Conservation (phyloP, 2,329 filamentous ascomycete species). For the Epichloe glyceriae region DNA sequence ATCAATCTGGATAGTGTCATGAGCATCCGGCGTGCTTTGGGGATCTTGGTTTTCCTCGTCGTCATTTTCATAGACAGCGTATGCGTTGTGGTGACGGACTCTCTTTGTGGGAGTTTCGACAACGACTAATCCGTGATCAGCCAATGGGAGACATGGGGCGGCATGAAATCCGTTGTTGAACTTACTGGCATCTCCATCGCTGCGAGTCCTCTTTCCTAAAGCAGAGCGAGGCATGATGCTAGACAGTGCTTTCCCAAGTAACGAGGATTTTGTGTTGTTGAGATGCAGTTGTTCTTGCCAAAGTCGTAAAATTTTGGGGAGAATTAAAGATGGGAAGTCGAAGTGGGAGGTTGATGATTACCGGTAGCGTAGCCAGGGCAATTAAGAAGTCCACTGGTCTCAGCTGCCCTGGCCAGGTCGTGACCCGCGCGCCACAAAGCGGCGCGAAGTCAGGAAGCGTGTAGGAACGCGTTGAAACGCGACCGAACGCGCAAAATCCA, state of each 20-base stretch:
- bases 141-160: neutral
- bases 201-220: conserved; percentile 23
- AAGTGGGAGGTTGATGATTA: neutral
- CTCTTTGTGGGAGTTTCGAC: conserved; percentile 30
- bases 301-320: neutral
- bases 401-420: neutral
- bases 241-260: conserved; percentile 9
- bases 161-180: neutral
- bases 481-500: conserved; percentile 18
- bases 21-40: conserved; percentile 8
- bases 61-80: conserved; percentile 32
- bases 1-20: conserved; percentile 28
- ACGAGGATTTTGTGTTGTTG: conserved; percentile 1
- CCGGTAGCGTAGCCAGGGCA: conserved; percentile 7
- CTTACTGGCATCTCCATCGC: conserved; percentile 18
- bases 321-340: conserved; percentile 1
- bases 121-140: conserved; percentile 10
- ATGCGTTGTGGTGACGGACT: conserved; percentile 29
- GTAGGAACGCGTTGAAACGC: conserved; percentile 17
- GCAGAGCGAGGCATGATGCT: conserved; percentile 17
- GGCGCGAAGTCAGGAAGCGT: conserved; percentile 7
- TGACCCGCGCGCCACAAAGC: conserved; percentile 7
- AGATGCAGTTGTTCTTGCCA: conserved; percentile 2
- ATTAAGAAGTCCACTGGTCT: conserved; percentile 1
- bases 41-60: conserved; percentile 55